These are phyloP conservation scores for Aspergillus brunneoviolaceus DNA, from an alignment of 2,329 filamentous ascomycete genomes.

Conservation along the genomic window DNA sequence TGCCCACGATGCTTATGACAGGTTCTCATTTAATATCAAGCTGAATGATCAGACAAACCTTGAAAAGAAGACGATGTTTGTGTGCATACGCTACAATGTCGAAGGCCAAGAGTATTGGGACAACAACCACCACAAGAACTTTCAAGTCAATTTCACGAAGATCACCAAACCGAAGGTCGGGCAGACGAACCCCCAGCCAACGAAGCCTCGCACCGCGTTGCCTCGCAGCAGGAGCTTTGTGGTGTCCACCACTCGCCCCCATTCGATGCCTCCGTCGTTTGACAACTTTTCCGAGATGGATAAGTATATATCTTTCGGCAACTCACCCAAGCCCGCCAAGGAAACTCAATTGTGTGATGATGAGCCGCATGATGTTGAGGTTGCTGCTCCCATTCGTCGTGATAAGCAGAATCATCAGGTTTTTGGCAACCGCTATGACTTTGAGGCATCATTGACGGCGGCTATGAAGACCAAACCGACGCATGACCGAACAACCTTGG, in stretches of 20 bases:
- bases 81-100: slow-evolving; percentile 86
- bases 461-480: slow-evolving; percentile 67
- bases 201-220: slow-evolving; percentile 55
- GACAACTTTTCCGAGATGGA: slow-evolving; percentile 70
- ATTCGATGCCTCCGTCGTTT: slow-evolving; percentile 54
- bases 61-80: slow-evolving; percentile 86
- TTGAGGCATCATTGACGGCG: slow-evolving; percentile 83
- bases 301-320: slow-evolving; percentile 56
- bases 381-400: slow-evolving; percentile 53
- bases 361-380: slow-evolving; percentile 65
- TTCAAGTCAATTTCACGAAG: slow-evolving; percentile 90
- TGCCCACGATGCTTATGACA: slow-evolving; percentile 67
- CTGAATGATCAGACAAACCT: slow-evolving; percentile 87
- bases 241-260: slow-evolving; percentile 51
- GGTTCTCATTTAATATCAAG: slow-evolving; percentile 93
- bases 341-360: slow-evolving; percentile 72
- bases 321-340: slow-evolving; percentile 62
- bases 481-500: slow-evolving; percentile 62
- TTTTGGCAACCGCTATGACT: slow-evolving; percentile 94
- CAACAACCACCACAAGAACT: slow-evolving; percentile 84
- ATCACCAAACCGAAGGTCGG: slow-evolving; percentile 61
- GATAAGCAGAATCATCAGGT: slow-evolving; percentile 61
- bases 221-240: slow-evolving; percentile 66
- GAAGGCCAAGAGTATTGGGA: slow-evolving; percentile 90
- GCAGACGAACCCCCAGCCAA: slow-evolving; percentile 35